phyloP scores from a whole-genome alignment of 805 yeast species.

The Brettanomyces sp. region DNA sequence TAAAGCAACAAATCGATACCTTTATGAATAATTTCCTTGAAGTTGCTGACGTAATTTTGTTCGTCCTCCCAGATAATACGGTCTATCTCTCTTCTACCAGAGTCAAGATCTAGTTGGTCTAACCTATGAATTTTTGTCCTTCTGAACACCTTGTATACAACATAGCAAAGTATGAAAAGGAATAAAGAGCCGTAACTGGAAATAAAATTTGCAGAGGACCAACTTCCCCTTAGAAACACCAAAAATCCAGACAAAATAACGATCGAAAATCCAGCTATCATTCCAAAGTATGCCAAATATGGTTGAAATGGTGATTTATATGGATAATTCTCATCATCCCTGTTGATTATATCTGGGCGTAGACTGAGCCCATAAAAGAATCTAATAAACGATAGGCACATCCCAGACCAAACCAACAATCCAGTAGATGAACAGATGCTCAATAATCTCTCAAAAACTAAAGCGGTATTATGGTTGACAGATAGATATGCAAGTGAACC shows the following conservation, averaged over 20 bases:
- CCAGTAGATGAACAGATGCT: constrained; percentile 68
- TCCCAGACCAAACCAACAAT: constrained; percentile 67
- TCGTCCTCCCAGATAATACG: constrained; percentile 77
- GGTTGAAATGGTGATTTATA: constrained; percentile 50
- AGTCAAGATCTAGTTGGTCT: constrained; percentile 71
- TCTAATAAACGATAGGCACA: constrained; percentile 47
- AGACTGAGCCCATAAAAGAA: constrained; percentile 44
- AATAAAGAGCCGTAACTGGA: constrained; percentile 46
- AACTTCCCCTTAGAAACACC: constrained; percentile 36
- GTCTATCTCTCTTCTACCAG: constrained; percentile 80
- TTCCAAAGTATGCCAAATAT: constrained; percentile 40
- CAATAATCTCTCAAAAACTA: constrained; percentile 57
- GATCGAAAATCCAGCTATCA: constrained; percentile 31
- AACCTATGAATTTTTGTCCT: constrained; percentile 59
- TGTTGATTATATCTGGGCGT: constrained; percentile 45
- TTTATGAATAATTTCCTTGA: constrained; percentile 22
- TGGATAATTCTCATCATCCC: constrained; percentile 48
- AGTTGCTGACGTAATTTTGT: constrained; percentile 23
- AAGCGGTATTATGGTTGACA: constrained; percentile 46
- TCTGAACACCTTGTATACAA: constrained; percentile 43
- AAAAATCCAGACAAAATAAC: constrained; percentile 43
- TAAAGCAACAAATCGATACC: constrained; percentile 14
- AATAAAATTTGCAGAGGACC: constrained; percentile 42
- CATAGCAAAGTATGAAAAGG: constrained; percentile 33
- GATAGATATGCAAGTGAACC: constrained; percentile 55